Evolutionary conservation across 768 basidiomycete genomes (phyloP), one percentile per base, ranked within the genome.

Genomic region (Fomitopsis pulvina): DNA sequence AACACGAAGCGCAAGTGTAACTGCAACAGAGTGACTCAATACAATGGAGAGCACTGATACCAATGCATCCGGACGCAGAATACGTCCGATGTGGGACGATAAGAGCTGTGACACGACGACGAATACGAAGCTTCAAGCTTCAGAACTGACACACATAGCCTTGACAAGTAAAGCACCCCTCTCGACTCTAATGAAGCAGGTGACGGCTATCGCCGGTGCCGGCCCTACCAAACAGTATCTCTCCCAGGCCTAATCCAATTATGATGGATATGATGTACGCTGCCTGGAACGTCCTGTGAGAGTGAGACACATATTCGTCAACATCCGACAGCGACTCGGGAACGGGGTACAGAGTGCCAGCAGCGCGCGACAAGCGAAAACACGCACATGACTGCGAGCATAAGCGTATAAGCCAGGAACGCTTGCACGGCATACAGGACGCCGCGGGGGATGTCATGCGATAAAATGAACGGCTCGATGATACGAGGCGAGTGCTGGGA

Each of bases 381-480:
- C 1, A 64, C 83, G 66, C 65, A 90, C 88, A 92, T 91, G 58
- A 88, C 74, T 8, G 78, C 80, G 62, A 92, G 65, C 92, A 95
- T 94, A 50, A 94, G 75, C 4, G 72, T 56, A 57, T 89, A 94
- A 22, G 68, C 68, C 20, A 93, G 58, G 20, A 80, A 64, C 37
- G 80, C 72, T 51, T 91, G 87, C 18, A 81, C 50, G 8, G 77
- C 77, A 53, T 82, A 79, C 37, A 90, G 57, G 2, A 76, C 60
- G 1, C 90, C 90, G 30, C 92, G 79, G 1, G 80, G 75, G 6
- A 88, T 57, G 63, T 94, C 92, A 54, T 85, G 80, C 16, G 72
- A 66, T 22, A 71, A 64, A 24, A 79, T 71, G 68, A 93, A 94
- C 0, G 88, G 86, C 1, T 81, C 68, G 9, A 75, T 63, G 22